phyloP scores from a whole-genome alignment of 441 rosid genomes.

The Hura crepitans region DNA sequence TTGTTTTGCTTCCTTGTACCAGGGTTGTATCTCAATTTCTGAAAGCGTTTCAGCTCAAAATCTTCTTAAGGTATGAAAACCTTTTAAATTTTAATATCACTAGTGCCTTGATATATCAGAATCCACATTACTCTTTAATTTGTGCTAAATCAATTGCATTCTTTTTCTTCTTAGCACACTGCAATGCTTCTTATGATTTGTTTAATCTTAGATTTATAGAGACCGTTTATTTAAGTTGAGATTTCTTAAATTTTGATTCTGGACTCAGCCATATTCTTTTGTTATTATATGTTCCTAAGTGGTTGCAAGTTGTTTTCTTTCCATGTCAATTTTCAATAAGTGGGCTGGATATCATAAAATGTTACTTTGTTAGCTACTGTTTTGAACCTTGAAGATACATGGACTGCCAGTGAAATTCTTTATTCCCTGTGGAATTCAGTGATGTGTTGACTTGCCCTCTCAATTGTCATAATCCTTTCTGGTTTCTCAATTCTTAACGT shows the following conservation, averaged over 20 bases:
- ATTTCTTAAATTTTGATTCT: slow-evolving; percentile 3
- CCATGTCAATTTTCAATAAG: not conserved
- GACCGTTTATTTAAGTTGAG: not conserved
- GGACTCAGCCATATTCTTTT: not conserved
- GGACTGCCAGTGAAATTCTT: not conserved
- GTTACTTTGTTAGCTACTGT: not conserved
- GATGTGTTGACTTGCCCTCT: not conserved
- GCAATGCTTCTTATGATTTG: not conserved
- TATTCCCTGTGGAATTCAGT: not conserved
- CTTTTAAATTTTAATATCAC: not conserved
- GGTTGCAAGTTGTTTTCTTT: not conserved
- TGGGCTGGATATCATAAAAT: not conserved
- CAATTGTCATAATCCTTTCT: not conserved
- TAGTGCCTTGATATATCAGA: not conserved
- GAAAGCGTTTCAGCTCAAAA: slow-evolving; percentile 68
- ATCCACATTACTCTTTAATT: not conserved
- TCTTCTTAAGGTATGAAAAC: slow-evolving; percentile 66
- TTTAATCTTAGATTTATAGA: not conserved
- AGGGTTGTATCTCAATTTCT: slow-evolving; percentile 41
- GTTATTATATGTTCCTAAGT: not conserved
- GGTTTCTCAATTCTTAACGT: not conserved
- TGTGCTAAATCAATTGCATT: not conserved
- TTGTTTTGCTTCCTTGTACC: slow-evolving; percentile 25
- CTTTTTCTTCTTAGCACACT: not conserved
- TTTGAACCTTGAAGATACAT: not conserved